Base-by-base conservation (phyloP, 192 early-diverging fungal genomes). In the Linnemannia exigua region DNA sequence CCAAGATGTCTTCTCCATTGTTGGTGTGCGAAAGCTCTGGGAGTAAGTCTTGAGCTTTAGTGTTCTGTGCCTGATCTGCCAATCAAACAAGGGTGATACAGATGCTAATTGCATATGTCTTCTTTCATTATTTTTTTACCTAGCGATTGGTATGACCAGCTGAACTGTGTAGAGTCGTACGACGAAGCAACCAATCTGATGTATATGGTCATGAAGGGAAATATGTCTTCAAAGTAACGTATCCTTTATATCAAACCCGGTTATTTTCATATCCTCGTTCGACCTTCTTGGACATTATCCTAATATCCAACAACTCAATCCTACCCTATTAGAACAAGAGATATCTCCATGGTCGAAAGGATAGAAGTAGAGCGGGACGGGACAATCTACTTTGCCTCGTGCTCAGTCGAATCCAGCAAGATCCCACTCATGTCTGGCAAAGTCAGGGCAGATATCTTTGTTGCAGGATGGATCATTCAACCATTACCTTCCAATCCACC, bases 401-500 rank as follows among this genome's bases (percentile, higher is more conserved):
- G 89, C 1, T 89, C 88, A 35, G 85, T 91, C 28, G 87, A 92
- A 17, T 88, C 88, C 7, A 72, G 71, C n/a, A 87, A 89, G 70
- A 79, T 90, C 44, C 91, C 91, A 2, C 82, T 76, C 11, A 84
- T 87, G 33, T 67, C 82, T 33, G 88, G 88, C 50, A 91, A 87
- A 82, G 86, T 81, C 35, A 77, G 91, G 58, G 75, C 85, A 15
- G 66, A 86, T 11, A 79, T 92, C 37, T 72, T 87, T 82, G 77
- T 92, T 19, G 90, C 89, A 73, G 92, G 92, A 28, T 92, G 92
- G 92, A 88, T 92, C 50, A 75, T 92, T 31, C 89, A 92, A 61
- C 92, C 92, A 28, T 22, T 91, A 15, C 76, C 87, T 41, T 79
- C 79, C 16, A 80, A 88, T 51, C 89, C 90, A 1, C 89, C 84